These are phyloP conservation scores for Pythium rishiriense DNA, from an alignment of 352 stramenopile species.

Conservation along the genomic window DNA sequence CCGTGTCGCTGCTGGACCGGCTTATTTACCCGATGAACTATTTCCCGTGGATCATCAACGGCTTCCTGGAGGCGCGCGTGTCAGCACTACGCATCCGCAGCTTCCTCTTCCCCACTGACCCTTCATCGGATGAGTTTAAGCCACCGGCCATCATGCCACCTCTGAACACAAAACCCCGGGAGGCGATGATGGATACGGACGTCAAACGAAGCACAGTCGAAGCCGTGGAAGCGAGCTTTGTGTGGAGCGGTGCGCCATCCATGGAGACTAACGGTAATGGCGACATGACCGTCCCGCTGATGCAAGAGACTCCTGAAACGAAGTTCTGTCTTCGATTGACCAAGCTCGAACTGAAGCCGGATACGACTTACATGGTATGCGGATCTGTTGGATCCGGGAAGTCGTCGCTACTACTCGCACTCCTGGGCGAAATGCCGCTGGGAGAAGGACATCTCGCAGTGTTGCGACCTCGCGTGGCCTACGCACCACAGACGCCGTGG, in stretches of 20 bases:
- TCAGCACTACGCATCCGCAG: conserved; percentile 73
- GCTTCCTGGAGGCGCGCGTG: conserved; percentile 83
- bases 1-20: conserved; percentile 84
- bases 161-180: conserved; percentile 6
- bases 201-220: conserved; percentile 23
- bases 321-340: conserved; percentile 52
- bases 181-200: background rate
- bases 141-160: background rate
- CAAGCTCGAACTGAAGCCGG: conserved; percentile 38
- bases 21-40: conserved; percentile 92
- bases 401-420: conserved; percentile 91
- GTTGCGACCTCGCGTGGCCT: conserved; percentile 38
- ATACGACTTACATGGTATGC: conserved; percentile 62
- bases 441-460: conserved; percentile 30
- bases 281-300: conserved; percentile 14
- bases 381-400: conserved; percentile 95
- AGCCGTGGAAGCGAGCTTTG: conserved; percentile 34
- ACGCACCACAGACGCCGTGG: conserved; percentile 79
- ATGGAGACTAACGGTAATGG: background rate
- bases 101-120: conserved; percentile 56
- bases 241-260: conserved; percentile 15
- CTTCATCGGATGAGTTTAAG: conserved; percentile 3
- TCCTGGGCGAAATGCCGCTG: conserved; percentile 95
- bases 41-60: conserved; percentile 91
- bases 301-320: background rate